Percentiles rank a stretch among this genome's conserved stretches.
These are phyloP conservation scores for Penicillium mononematosum DNA, from an alignment of 495 filamentous ascomycete species.

Conservation along the genomic window DNA sequence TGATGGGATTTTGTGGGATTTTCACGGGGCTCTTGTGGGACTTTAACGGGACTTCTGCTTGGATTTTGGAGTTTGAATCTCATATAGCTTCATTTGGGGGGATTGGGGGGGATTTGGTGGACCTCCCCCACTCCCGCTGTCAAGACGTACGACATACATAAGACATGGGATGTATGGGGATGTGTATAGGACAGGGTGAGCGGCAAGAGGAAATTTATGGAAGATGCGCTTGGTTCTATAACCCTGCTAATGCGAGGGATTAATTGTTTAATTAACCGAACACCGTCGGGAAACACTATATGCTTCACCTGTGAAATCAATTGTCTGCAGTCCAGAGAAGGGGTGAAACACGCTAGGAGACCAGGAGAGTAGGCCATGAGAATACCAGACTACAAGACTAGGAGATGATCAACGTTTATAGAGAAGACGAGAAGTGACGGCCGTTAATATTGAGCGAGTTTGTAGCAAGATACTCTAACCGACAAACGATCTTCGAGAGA, in stretches of 20 bases:
- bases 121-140: slow-evolving; percentile 6
- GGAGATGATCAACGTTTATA: background rate
- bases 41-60: no score
- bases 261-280: background rate
- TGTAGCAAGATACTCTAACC: slow-evolving; percentile 14
- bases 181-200: background rate
- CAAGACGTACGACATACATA: slow-evolving; percentile 2
- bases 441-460: slow-evolving; percentile 24
- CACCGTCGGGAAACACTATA: background rate
- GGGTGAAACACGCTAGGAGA: background rate
- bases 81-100: background rate
- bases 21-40: background rate
- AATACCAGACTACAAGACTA: background rate
- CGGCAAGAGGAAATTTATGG: background rate
- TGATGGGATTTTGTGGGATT: background rate
- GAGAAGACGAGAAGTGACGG: slow-evolving; percentile 13
- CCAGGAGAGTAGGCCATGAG: background rate
- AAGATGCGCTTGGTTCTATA: background rate
- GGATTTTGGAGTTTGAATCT: background rate
- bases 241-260: no score
- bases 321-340: background rate
- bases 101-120: background rate
- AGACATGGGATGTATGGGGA: background rate
- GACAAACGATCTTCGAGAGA: slow-evolving; percentile 11
- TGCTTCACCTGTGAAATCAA: background rate